phyloP scores from a whole-genome alignment of 352 stramenopile genomes.

The Pythium vanterpoolii region DNA sequence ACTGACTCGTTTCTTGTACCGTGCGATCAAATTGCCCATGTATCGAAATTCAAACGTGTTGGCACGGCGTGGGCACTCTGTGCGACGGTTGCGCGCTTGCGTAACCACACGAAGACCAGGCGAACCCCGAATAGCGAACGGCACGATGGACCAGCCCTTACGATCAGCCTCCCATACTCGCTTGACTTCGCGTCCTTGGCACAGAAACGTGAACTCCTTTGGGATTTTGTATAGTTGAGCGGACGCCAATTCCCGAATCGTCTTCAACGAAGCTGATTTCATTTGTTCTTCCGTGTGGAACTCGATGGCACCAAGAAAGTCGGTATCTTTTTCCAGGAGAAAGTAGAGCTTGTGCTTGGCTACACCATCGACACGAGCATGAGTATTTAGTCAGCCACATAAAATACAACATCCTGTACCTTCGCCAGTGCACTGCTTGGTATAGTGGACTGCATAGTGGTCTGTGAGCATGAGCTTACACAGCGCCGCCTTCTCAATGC shows the following conservation, averaged over 20 bases:
- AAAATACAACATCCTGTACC: conserved; percentile 3
- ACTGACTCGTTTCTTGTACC: conserved; percentile 58
- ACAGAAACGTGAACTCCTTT: conserved; percentile 48
- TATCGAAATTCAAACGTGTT: conserved; percentile 61
- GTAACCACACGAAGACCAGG: conserved; percentile 39
- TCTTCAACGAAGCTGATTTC: conserved; percentile 40
- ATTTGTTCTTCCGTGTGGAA: conserved; percentile 55
- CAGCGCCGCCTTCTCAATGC: conserved; percentile 32
- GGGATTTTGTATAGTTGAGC: conserved; percentile 37
- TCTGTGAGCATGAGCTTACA: conserved; percentile 57
- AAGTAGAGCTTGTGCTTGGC: conserved; percentile 65
- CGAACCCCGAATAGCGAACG: conserved; percentile 54
- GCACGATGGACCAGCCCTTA: conserved; percentile 51
- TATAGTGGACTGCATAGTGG: conserved; percentile 52
- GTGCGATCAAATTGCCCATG: conserved; percentile 52
- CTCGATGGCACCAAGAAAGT: conserved; percentile 57
- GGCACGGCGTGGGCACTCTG: conserved; percentile 27
- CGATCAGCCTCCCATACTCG: conserved; percentile 54
- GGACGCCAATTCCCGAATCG: conserved; percentile 47
- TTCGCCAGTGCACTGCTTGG: conserved; percentile 60
- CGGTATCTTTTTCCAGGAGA: conserved; percentile 54
- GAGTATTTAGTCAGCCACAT: not conserved
- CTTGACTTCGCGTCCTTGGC: conserved; percentile 45
- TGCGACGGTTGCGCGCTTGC: conserved; percentile 34
- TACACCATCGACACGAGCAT: conserved; percentile 11